Conservation (phyloP, 495 filamentous ascomycete genomes). For the Sabuloglossum arenarium region DNA sequence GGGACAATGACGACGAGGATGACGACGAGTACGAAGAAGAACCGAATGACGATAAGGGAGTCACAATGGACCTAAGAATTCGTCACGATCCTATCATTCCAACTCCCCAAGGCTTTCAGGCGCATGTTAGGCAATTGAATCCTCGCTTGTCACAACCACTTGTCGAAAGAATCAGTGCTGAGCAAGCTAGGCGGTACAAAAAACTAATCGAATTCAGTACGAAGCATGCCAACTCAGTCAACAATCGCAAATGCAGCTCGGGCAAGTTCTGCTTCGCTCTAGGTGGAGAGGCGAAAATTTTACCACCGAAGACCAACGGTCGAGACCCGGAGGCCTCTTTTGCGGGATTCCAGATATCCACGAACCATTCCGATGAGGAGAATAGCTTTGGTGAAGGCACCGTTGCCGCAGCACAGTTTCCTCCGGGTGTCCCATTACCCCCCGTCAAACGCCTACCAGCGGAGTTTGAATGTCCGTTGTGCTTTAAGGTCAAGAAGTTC, state of each 20-base stretch:
- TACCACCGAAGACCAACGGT: constrained; percentile 17
- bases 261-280: constrained; percentile 39
- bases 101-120: constrained; percentile 54
- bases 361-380: constrained; percentile 25
- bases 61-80: constrained; percentile 21
- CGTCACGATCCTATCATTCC: constrained; percentile 34
- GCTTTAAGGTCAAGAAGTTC: constrained; percentile 77
- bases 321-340: constrained; percentile 17
- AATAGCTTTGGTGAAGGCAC: constrained; percentile 30
- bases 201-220: constrained; percentile 49
- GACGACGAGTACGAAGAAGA: constrained; percentile 29
- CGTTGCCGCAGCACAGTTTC: constrained; percentile 52
- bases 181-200: constrained; percentile 64
- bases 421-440: constrained; percentile 60
- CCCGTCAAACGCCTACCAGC: constrained; percentile 62
- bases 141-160: constrained; percentile 46
- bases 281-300: constrained; percentile 34
- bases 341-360: constrained; percentile 28
- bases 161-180: constrained; percentile 63
- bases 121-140: constrained; percentile 52
- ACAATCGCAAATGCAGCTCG: constrained; percentile 32
- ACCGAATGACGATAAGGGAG: constrained; percentile 6
- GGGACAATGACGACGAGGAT: constrained; percentile 31
- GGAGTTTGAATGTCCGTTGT: constrained; percentile 82
- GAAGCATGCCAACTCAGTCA: constrained; percentile 42